Conservation (phyloP, 768 basidiomycete species). For the Pholiota molesta region DNA sequence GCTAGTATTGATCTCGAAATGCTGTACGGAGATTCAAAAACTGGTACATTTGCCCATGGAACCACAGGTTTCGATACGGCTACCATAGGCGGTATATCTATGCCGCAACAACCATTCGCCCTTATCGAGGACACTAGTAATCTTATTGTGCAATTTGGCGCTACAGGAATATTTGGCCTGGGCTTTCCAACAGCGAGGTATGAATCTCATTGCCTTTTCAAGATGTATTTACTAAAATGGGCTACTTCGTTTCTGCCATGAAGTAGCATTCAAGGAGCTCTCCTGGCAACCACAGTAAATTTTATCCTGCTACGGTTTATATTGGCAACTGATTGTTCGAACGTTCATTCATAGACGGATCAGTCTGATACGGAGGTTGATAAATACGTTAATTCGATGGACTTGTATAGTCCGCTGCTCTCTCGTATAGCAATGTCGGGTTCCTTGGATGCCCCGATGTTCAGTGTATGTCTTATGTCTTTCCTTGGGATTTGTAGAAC, state of each 20-base stretch:
- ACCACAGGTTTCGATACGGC: slow-evolving; percentile 55
- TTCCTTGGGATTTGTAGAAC: background rate
- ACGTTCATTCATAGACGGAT: slow-evolving; percentile 19
- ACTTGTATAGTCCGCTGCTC: slow-evolving; percentile 47
- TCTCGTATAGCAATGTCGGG: slow-evolving; percentile 48
- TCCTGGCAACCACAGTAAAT: slow-evolving; percentile 8
- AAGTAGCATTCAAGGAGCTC: slow-evolving; percentile 22
- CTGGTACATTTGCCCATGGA: slow-evolving; percentile 64
- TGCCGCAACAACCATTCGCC: slow-evolving; percentile 55
- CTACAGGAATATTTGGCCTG: slow-evolving; percentile 68
- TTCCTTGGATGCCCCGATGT: slow-evolving; percentile 49
- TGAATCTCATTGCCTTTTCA: background rate
- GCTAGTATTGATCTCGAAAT: slow-evolving; percentile 41
- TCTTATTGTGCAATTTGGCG: slow-evolving; percentile 51
- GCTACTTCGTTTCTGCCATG: background rate
- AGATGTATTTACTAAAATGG: background rate
- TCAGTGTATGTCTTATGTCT: slow-evolving; percentile 38
- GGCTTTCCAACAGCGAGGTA: slow-evolving; percentile 72
- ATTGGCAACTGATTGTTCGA: background rate
- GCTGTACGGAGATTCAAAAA: slow-evolving; percentile 69
- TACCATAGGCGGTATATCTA: slow-evolving; percentile 54
- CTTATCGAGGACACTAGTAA: slow-evolving; percentile 63
- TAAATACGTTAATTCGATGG: slow-evolving; percentile 36
- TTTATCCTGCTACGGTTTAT: background rate
- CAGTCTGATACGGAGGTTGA: slow-evolving; percentile 33